A percentile compares a stretch with the other conserved stretches of the same genome.
Conservation (phyloP, 768 basidiomycete species). For the Panus rudis region DNA sequence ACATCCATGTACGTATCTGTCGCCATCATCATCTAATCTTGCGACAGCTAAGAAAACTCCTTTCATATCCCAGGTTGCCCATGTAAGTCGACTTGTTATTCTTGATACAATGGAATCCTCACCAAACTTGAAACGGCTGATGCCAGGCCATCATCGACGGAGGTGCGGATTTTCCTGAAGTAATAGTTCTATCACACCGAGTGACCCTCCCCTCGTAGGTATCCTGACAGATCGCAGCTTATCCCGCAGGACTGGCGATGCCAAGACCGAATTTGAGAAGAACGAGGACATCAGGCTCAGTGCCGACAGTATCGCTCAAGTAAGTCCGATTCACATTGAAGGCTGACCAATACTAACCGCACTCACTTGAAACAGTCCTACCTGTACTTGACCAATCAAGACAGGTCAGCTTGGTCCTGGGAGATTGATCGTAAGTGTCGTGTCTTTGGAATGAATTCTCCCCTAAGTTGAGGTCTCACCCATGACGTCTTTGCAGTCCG, state of each 20-base stretch:
- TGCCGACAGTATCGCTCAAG: constrained; percentile 66
- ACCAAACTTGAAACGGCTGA: not conserved
- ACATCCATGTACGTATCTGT: constrained; percentile 34
- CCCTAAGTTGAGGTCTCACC: not conserved
- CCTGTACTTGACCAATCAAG: constrained; percentile 59
- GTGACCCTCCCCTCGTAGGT: constrained; percentile 10
- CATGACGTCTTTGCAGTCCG: constrained; percentile 28
- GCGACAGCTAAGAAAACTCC: constrained; percentile 3
- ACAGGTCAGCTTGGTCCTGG: constrained; percentile 71
- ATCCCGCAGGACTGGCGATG: constrained; percentile 11
- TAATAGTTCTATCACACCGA: not conserved
- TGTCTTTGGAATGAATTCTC: not conserved
- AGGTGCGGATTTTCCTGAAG: constrained; percentile 26
- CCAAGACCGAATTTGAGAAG: constrained; percentile 30
- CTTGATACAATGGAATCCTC: not conserved
- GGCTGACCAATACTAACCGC: not conserved
- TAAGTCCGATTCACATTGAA: constrained; percentile 24
- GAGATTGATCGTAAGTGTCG: constrained; percentile 64
- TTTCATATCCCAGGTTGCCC: constrained; percentile 41
- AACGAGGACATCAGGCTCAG: constrained; percentile 44
- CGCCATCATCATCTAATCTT: not conserved
- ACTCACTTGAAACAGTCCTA: constrained; percentile 41
- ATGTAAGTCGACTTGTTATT: constrained; percentile 37
- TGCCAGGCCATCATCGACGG: constrained; percentile 65
- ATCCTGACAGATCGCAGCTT: constrained; percentile 35